These are phyloP conservation scores for Sherardia arvensis DNA, from an alignment of 257 asterid species.

Conservation along the genomic window DNA sequence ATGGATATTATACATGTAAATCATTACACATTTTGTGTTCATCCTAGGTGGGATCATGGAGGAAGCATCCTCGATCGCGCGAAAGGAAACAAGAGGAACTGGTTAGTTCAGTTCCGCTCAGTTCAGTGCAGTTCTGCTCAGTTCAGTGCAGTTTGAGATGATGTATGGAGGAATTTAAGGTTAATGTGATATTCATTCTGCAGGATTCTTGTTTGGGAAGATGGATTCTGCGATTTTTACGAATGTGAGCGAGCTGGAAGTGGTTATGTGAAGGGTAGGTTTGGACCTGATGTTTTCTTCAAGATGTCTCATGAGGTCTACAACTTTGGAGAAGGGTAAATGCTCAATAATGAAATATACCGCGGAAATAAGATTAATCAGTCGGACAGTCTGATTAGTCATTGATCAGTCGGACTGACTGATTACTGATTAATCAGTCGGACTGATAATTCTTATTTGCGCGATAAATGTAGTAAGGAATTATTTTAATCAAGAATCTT, in stretches of 20 bases:
- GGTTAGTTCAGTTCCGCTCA: slow-evolving; percentile 23
- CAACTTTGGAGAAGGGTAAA: slow-evolving; percentile 79
- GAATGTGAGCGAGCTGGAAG: slow-evolving; percentile 55
- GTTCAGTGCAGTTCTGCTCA: neutral
- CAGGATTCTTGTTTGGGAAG: slow-evolving; percentile 96
- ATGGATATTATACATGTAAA: neutral
- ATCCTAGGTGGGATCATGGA: slow-evolving; percentile 69
- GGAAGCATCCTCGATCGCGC: slow-evolving; percentile 55
- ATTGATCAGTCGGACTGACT: too few relatives aligned
- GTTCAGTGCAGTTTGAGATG: neutral
- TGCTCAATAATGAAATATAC: neutral
- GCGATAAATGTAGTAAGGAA: neutral
- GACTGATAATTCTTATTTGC: slow-evolving; percentile 12
- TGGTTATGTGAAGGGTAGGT: slow-evolving; percentile 37
- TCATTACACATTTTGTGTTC: neutral
- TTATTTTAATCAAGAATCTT: too few relatives aligned
- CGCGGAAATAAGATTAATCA: neutral
- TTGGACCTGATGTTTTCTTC: slow-evolving; percentile 78
- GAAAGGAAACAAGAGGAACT: slow-evolving; percentile 70
- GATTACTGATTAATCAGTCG: too few relatives aligned
- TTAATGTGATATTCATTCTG: slow-evolving; percentile 12
- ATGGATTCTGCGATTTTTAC: slow-evolving; percentile 62
- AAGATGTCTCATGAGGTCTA: slow-evolving; percentile 83
- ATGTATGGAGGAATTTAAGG: neutral
- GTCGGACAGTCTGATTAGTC: too few relatives aligned